Evolutionary conservation across 345 rosid species (phyloP), one percentile per base, ranked within the genome.

Genomic region (Eucalyptus curtisii): DNA sequence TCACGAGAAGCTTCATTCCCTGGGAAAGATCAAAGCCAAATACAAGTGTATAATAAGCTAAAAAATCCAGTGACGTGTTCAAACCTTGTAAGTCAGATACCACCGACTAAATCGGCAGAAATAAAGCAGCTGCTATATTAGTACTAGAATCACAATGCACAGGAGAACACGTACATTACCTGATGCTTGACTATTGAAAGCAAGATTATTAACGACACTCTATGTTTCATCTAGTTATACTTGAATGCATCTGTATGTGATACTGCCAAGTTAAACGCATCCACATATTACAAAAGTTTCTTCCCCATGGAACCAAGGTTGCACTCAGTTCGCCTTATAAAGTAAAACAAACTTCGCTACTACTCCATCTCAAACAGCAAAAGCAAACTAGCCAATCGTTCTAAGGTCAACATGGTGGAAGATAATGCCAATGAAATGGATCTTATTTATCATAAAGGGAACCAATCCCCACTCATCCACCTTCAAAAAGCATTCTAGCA

Each of bases 1-100:
- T 91, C 89, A 97, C 99, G 80, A 97, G 90, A 91, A 97, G 98
- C 71, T 96, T 96, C 86, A 95, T 97, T 66, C 99, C 99, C 98
- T 97, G 93, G 91, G 44, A 61, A 90, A 10, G 80, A 80, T 42
- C 6, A 84, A 25, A 45, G 71, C 71, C 71, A 76, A 50, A 86
- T 61, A n/a, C 20, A 59, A 17, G 17, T 57, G 11, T 82, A 85
- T 85, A 49, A n/a, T 71, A 24, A 50, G 25, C 42, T 31, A 81
- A 19, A 22, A 31, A 31, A 52, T 19, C 17, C 86, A 40, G 49
- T 40, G 8, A 81, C 4, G 49, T 40, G 9, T 22, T 55, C 61
- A 55, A 55, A 55, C 61, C 27, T 55, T 24, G 61, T 55, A 24
- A 55, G 57, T 55, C 44, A 55, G 61, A 55, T 8, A 55, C 61